Percentiles rank a stretch among this genome's conserved stretches.
phyloP scores from a whole-genome alignment of 805 yeast genomes.

The Zygoascus tannicola region DNA sequence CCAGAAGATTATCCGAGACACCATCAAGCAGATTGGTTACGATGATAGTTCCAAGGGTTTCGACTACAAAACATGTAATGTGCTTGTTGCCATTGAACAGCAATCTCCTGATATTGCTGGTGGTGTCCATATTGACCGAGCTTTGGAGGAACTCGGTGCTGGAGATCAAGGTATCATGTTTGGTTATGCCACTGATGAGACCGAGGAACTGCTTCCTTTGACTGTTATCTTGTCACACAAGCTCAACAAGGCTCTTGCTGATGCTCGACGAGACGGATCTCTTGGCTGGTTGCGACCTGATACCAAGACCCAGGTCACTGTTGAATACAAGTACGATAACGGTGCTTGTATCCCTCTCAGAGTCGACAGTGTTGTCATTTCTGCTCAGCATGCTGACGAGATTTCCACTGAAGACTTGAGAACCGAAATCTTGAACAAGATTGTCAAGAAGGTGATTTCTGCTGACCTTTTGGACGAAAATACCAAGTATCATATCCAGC shows the following conservation, averaged over 20 bases:
- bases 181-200: conserved; percentile 98
- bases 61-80: conserved; percentile 99
- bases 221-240: conserved; percentile 91
- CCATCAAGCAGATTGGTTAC: conserved; percentile 97
- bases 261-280: conserved; percentile 93
- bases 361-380: conserved; percentile 95
- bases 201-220: conserved; percentile 94
- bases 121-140: conserved; percentile 94
- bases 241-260: conserved; percentile 93
- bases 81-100: conserved; percentile 97
- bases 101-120: conserved; percentile 99
- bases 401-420: conserved; percentile 91
- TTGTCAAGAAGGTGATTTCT: conserved; percentile 89
- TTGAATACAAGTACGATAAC: conserved; percentile 85
- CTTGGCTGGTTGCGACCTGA: conserved; percentile 98
- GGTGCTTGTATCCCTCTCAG: conserved; percentile 95
- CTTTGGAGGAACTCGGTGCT: conserved; percentile 95
- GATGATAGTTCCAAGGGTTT: conserved; percentile 94
- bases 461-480: conserved; percentile 82
- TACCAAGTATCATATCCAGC: conserved; percentile 97
- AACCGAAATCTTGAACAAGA: conserved; percentile 62
- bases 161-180: conserved; percentile 99
- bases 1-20: conserved; percentile 96
- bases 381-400: conserved; percentile 96
- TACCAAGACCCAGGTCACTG: conserved; percentile 98